Evolutionary conservation across 2,329 filamentous ascomycete genomes (phyloP).

Genomic region (Myriangium duriaei): DNA sequence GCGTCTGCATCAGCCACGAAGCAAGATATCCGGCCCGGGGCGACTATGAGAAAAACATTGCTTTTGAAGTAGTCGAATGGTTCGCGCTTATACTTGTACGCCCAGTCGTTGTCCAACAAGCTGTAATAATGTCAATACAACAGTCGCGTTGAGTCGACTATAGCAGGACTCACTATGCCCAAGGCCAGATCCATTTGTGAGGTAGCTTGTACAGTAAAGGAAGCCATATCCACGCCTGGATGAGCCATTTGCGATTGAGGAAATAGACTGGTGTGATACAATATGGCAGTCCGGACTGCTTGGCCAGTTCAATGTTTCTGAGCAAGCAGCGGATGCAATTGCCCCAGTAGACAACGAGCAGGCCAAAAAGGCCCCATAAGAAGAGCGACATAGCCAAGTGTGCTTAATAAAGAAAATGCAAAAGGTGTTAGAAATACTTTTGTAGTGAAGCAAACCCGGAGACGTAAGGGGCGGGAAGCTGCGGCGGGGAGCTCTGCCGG

Average conservation of each 20-base stretch:
- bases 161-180: conserved; percentile 43
- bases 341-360: conserved; percentile 23
- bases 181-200: conserved; percentile 41
- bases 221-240: conserved; percentile 42
- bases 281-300: conserved; percentile 34
- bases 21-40: conserved; percentile 41
- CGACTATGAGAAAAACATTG: conserved; percentile 53
- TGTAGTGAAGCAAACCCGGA: too few relatives aligned
- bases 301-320: conserved; percentile 32
- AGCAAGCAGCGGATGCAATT: conserved; percentile 25
- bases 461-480: too few relatives aligned
- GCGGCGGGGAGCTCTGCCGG: too few relatives aligned
- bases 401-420: too few relatives aligned
- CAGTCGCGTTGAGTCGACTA: not conserved
- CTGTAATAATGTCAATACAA: conserved; percentile 22
- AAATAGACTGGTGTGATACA: conserved; percentile 31
- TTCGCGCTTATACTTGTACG: conserved; percentile 43
- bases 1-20: conserved; percentile 52
- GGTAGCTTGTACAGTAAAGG: conserved; percentile 46
- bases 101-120: conserved; percentile 47
- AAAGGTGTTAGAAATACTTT: too few relatives aligned
- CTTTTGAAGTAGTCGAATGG: conserved; percentile 45
- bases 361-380: conserved; percentile 17
- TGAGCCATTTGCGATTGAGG: conserved; percentile 43
- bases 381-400: conserved; percentile 19